These are phyloP conservation scores for Vitis labrusca DNA, from an alignment of 164 flowering plant genomes.

Conservation along the genomic window DNA sequence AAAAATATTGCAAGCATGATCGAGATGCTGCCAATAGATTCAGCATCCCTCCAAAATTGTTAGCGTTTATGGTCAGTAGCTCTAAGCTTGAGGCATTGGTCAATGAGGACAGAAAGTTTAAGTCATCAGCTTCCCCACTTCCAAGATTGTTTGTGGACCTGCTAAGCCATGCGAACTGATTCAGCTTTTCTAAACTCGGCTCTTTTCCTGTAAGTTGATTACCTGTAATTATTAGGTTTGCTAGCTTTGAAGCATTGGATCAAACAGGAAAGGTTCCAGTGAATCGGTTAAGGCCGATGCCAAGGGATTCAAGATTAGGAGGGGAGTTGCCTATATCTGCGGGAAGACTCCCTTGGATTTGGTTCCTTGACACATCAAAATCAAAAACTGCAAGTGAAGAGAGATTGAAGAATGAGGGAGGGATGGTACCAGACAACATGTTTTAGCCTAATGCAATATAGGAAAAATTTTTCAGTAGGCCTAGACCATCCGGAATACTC, in stretches of 20 bases:
- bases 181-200: slow-evolving; percentile 9
- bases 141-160: slow-evolving; percentile 9
- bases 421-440: slow-evolving; percentile 23
- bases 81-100: slow-evolving; percentile 12
- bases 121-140: background rate
- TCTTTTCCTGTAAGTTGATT: slow-evolving; percentile 19
- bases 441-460: background rate
- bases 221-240: background rate
- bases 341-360: slow-evolving; percentile 23
- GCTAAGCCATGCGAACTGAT: background rate
- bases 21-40: slow-evolving; percentile 24
- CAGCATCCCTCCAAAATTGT: slow-evolving; percentile 2
- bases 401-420: slow-evolving; percentile 20
- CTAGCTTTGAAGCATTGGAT: slow-evolving; percentile 19
- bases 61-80: background rate
- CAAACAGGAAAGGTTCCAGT: slow-evolving; percentile 25
- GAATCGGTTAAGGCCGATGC: slow-evolving; percentile 5
- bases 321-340: slow-evolving; percentile 16
- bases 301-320: slow-evolving; percentile 13
- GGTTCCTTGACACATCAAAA: slow-evolving; percentile 10
- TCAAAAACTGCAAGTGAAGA: background rate
- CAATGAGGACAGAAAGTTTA: slow-evolving; percentile 14
- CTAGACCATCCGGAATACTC: slow-evolving; percentile 11
- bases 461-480: background rate
- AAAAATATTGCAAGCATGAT: background rate